phyloP scores from a whole-genome alignment of 192 early-diverging fungal species.

The Dissophora globulifera region DNA sequence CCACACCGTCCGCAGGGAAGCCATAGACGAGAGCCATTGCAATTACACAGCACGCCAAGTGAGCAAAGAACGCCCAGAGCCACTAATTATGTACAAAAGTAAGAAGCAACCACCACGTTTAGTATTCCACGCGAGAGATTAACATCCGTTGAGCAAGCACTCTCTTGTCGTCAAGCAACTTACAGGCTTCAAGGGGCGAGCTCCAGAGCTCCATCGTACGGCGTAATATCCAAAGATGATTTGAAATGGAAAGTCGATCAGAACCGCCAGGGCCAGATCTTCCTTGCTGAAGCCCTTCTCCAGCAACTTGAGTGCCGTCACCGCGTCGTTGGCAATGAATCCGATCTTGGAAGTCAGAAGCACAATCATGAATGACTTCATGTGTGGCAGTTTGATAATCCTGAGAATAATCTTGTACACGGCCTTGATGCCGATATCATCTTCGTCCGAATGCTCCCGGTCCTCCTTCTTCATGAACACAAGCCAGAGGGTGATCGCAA shows the following conservation, averaged over 20 bases:
- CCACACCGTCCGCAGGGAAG: slow-evolving; percentile 76
- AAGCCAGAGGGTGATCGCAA: slow-evolving; percentile 87
- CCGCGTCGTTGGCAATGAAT: slow-evolving; percentile 95
- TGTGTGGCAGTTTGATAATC: slow-evolving; percentile 88
- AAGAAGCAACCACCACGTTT: background rate
- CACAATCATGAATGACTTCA: slow-evolving; percentile 84
- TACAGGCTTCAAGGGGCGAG: slow-evolving; percentile 84
- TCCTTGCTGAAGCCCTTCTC: slow-evolving; percentile 96
- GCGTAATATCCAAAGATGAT: slow-evolving; percentile 98
- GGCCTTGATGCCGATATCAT: slow-evolving; percentile 70
- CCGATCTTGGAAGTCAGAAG: slow-evolving; percentile 92
- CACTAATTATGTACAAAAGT: slow-evolving; percentile 61
- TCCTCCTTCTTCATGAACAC: slow-evolving; percentile 82
- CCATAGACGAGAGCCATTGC: slow-evolving; percentile 86
- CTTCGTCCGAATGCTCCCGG: slow-evolving; percentile 54
- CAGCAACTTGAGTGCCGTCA: slow-evolving; percentile 93
- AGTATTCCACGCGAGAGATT: too few relatives aligned
- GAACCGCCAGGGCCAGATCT: slow-evolving; percentile 89
- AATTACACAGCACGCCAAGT: slow-evolving; percentile 79
- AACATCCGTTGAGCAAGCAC: too few relatives aligned
- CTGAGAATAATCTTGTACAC: slow-evolving; percentile 92
- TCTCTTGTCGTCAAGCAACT: slow-evolving; percentile 32
- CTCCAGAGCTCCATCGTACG: slow-evolving; percentile 93
- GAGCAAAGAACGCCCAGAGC: slow-evolving; percentile 90
- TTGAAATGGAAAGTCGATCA: slow-evolving; percentile 97